A percentile compares a stretch with the other conserved stretches of the same genome.
phyloP scores from a whole-genome alignment of 1,284 basidiomycete genomes.

The Heliocybe sulcata region DNA sequence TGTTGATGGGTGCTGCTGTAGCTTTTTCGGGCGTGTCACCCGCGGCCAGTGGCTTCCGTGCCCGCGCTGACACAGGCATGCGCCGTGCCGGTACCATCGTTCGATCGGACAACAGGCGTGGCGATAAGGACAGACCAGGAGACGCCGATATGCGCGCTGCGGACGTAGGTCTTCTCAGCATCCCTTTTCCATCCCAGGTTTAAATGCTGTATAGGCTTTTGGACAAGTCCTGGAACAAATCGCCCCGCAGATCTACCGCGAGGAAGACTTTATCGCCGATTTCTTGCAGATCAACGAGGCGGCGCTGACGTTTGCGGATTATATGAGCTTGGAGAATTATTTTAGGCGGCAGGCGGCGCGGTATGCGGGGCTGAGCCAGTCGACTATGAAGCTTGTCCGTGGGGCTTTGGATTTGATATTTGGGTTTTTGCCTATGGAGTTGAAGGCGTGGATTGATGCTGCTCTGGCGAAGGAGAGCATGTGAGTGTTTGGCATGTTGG shows the following conservation, averaged over 20 bases:
- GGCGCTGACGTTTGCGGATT: constrained; percentile 90
- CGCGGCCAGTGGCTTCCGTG: constrained; percentile 33
- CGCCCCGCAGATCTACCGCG: constrained; percentile 69
- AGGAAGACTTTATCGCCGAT: constrained; percentile 86
- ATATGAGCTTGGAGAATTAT: constrained; percentile 91
- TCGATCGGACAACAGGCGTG: constrained; percentile 49
- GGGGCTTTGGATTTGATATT: constrained; percentile 94
- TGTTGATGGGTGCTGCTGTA: background rate
- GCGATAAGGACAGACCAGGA: constrained; percentile 50
- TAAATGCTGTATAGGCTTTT: constrained; percentile 50
- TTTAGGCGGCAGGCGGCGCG: constrained; percentile 86
- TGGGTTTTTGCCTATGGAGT: constrained; percentile 80
- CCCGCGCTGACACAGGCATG: constrained; percentile 49
- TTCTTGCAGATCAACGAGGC: constrained; percentile 90
- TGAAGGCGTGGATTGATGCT: constrained; percentile 81
- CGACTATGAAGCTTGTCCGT: constrained; percentile 76
- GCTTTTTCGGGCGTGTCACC: constrained; percentile 15
- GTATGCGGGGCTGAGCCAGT: constrained; percentile 55
- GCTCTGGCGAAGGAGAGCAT: constrained; percentile 72
- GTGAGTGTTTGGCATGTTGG: constrained; percentile 37
- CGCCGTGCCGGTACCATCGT: constrained; percentile 73
- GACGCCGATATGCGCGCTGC: constrained; percentile 59
- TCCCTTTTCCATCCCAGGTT: constrained; percentile 2
- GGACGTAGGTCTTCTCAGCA: constrained; percentile 41
- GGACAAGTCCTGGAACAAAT: constrained; percentile 72